Evolutionary conservation across 2,329 filamentous ascomycete species (phyloP).

Genomic region (Zymoseptoria passerinii): DNA sequence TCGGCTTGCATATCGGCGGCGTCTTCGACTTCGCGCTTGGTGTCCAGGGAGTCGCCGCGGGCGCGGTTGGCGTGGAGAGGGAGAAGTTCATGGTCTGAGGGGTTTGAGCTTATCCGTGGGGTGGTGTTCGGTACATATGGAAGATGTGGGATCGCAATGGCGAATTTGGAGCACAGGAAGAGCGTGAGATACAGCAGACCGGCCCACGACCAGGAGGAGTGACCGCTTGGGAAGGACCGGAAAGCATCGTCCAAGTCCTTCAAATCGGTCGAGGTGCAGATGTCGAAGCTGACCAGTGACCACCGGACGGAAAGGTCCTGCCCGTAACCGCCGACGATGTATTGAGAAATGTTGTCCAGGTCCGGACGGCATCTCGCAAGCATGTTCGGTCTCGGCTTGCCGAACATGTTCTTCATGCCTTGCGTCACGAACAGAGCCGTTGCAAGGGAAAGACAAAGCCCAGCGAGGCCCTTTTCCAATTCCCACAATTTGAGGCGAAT

Average conservation of each 20-base stretch:
- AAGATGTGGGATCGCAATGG: constrained; percentile 64
- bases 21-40: constrained; percentile 7
- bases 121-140: constrained; percentile 36
- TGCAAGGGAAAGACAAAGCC: constrained; percentile 64
- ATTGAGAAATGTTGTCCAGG: constrained; percentile 46
- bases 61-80: constrained; percentile 21
- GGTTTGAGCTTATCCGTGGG: constrained; percentile 4
- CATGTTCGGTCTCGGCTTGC: constrained; percentile 57
- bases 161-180: constrained; percentile 77
- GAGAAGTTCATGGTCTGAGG: constrained; percentile 18
- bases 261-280: constrained; percentile 61
- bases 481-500: constrained; percentile 87
- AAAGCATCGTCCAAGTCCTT: constrained; percentile 69
- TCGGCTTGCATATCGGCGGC: constrained; percentile 29
- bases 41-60: constrained; percentile 8
- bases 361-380: constrained; percentile 70
- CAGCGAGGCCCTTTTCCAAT: constrained; percentile 74
- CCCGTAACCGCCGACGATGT: constrained; percentile 58
- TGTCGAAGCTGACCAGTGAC: constrained; percentile 63
- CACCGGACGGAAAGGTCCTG: constrained; percentile 47
- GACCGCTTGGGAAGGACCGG: constrained; percentile 72
- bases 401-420: constrained; percentile 69
- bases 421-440: constrained; percentile 73
- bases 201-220: constrained; percentile 65
- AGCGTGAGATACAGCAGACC: constrained; percentile 79